Percentiles rank a stretch among this genome's conserved stretches.
Evolutionary conservation across 306 rosid genomes (phyloP).

Genomic region (Fragaria nilgerrensis): DNA sequence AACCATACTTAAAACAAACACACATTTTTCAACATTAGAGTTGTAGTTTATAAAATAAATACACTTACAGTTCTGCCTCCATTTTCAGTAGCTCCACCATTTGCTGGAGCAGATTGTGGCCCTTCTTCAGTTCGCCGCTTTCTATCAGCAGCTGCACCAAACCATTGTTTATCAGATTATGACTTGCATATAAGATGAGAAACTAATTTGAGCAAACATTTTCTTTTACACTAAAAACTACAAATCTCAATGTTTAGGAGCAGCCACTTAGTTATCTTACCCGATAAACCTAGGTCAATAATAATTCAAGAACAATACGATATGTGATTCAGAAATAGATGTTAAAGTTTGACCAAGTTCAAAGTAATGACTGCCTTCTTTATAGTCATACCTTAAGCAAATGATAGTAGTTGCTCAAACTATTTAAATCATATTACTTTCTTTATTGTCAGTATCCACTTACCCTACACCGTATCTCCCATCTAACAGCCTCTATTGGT

Average conservation of each 20-base stretch:
- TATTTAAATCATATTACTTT: not conserved
- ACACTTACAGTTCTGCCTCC: conserved; percentile 72
- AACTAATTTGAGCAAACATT: not conserved
- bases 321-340: not conserved
- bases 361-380: not conserved
- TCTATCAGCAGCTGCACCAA: conserved; percentile 81
- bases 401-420: not conserved
- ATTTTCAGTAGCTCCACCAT: conserved; percentile 67
- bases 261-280: not conserved
- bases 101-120: conserved; percentile 52
- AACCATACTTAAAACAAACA: not conserved
- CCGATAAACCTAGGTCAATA: not conserved
- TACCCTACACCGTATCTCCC: not conserved
- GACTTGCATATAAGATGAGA: not conserved
- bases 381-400: not conserved
- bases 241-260: not conserved
- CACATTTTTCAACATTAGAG: not conserved
- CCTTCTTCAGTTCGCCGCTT: conserved; percentile 67
- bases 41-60: not conserved
- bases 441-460: not conserved
- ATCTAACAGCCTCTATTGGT: not conserved
- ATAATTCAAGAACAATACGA: not conserved
- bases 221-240: not conserved
- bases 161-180: conserved; percentile 13
- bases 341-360: not conserved